phyloP scores from a whole-genome alignment of 2,329 filamentous ascomycete genomes.

The Calycina marina region DNA sequence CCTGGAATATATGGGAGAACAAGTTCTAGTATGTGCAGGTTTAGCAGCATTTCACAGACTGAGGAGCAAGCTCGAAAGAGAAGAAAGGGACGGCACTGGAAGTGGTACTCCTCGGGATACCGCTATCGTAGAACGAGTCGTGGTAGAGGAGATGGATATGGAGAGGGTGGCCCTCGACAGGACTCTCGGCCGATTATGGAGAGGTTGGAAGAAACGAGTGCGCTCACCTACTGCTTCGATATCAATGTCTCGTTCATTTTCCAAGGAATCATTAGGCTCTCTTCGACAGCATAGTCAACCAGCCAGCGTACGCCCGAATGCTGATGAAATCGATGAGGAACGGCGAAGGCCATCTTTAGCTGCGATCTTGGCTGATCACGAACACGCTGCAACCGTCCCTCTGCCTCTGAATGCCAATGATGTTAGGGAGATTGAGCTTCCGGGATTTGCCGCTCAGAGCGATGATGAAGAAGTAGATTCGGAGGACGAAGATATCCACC shows the following conservation, averaged over 20 bases:
- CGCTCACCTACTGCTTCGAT: conserved; percentile 39
- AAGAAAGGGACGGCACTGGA: conserved; percentile 34
- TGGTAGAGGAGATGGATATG: conserved; percentile 86
- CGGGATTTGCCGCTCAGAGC: conserved; percentile 46
- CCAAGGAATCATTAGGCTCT: conserved; percentile 30
- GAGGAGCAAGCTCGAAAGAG: conserved; percentile 41
- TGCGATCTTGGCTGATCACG: conserved; percentile 13
- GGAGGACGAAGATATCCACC: conserved; percentile 22
- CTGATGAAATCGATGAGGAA: conserved; percentile 17
- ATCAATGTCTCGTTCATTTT: conserved; percentile 32
- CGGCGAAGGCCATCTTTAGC: conserved; percentile 9
- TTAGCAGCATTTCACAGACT: conserved; percentile 66
- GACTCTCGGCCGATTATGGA: conserved; percentile 79
- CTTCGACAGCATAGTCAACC: conserved; percentile 20
- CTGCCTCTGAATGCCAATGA: conserved; percentile 54
- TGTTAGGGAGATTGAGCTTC: conserved; percentile 67
- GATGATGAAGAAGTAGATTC: conserved; percentile 44
- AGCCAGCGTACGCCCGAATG: conserved; percentile 26
- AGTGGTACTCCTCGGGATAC: conserved; percentile 25
- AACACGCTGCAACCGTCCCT: conserved; percentile 43
- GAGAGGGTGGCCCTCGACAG: conserved; percentile 85
- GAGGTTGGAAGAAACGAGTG: conserved; percentile 83
- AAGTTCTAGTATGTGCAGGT: conserved; percentile 73
- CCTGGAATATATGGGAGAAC: conserved; percentile 85
- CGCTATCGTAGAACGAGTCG: conserved; percentile 46